Percentiles rank a stretch among this genome's conserved stretches.
phyloP scores from a whole-genome alignment of 805 yeast genomes.

The Metschnikowia cubensis region DNA sequence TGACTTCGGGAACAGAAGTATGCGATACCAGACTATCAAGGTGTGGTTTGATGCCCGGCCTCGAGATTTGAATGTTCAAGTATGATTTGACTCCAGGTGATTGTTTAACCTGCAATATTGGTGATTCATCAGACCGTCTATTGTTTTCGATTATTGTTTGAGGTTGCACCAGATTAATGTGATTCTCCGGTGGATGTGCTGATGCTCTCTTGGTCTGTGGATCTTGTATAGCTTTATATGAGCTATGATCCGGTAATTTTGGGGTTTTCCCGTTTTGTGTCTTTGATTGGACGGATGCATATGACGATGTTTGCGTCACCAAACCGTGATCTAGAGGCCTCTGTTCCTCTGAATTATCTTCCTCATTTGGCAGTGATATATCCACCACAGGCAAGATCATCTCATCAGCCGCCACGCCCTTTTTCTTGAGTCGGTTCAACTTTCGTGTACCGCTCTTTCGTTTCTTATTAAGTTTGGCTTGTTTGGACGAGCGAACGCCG shows the following conservation, averaged over 20 bases:
- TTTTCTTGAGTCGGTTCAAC: background rate
- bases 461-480: conserved; percentile 8
- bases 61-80: background rate
- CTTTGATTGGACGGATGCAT: background rate
- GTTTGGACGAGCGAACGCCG: background rate
- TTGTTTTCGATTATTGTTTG: background rate
- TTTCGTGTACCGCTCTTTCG: conserved; percentile 1
- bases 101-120: background rate
- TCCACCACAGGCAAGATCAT: background rate
- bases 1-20: background rate
- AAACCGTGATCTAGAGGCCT: background rate
- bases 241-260: background rate
- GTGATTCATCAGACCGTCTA: background rate
- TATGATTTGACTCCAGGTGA: background rate
- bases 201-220: too few species aligned
- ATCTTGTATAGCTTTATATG: background rate
- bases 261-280: background rate
- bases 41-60: background rate
- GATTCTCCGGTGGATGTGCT: too few species aligned
- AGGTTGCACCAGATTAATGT: too few species aligned
- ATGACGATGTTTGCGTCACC: background rate
- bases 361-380: background rate
- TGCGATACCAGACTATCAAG: background rate
- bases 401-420: background rate
- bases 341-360: background rate